These are phyloP conservation scores for Escallonia rubra DNA, from an alignment of 129 eudicot genomes.

Conservation along the genomic window DNA sequence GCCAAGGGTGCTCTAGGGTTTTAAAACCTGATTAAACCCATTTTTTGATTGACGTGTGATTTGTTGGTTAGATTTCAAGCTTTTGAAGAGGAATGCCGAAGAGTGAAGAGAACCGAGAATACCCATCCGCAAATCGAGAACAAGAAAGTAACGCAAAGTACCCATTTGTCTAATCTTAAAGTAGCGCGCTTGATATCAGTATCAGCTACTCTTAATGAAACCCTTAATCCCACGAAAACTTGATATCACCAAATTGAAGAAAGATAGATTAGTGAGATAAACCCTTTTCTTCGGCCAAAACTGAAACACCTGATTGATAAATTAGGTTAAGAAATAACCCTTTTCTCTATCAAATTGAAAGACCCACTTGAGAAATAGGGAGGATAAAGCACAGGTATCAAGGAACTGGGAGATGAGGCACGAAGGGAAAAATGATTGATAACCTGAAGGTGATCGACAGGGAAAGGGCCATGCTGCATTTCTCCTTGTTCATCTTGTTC, in stretches of 20 bases:
- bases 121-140: not conserved
- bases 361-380: not conserved
- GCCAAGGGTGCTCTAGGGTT: not conserved
- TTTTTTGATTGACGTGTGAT: too few species aligned
- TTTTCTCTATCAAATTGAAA: not conserved
- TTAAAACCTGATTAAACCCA: not conserved
- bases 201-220: not conserved
- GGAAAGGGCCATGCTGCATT: slow-evolving; percentile 71
- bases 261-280: not conserved
- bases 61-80: too few species aligned
- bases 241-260: not conserved
- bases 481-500: slow-evolving; percentile 53
- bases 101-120: too few species aligned
- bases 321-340: too few species aligned
- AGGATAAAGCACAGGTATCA: not conserved
- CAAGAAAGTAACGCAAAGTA: not conserved
- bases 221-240: not conserved
- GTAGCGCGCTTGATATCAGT: too few species aligned
- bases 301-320: too few species aligned
- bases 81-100: too few species aligned
- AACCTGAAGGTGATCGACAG: slow-evolving; percentile 91
- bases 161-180: not conserved
- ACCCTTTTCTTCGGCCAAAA: too few species aligned
- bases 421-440: not conserved
- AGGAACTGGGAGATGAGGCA: not conserved